Base-by-base conservation (phyloP, 768 basidiomycete species). In the Mycena maculata region DNA sequence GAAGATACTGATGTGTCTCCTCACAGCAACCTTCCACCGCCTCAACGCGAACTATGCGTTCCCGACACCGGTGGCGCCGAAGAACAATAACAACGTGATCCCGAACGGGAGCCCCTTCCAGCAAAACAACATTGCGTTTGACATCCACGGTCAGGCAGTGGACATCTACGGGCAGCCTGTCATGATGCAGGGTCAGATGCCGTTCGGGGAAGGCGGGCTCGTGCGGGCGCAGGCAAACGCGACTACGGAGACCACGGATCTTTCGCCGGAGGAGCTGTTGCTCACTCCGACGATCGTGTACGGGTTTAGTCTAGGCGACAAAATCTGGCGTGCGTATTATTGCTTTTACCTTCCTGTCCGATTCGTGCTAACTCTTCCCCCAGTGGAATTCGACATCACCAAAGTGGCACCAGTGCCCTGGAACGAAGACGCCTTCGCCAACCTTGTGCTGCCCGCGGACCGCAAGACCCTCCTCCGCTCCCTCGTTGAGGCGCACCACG, bases 381-480 rank as follows among this genome's bases (percentile, higher is more conserved):
- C 63, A 90, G 88, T 90, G 65, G 89, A 88, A 72, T 87, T 91
- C 71, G 83, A 86, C 49, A 83, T 90, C 9, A 84, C 87, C 47
- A 81, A 85, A 45, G 80, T 91, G n/a, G 57, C 77, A n/a, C 79
- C 81, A 4, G 86, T 92, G 33, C 78, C 81, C 20, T 89, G 88
- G 87, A 86, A 87, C 65, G 73, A 80, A 10, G 83, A 87, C n/a
- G 88, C n/a, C n/a, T n/a, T n/a, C n/a, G n/a, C n/a, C n/a, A n/a
- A n/a, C n/a, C n/a, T n/a, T n/a, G n/a, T n/a, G n/a, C n/a, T n/a
- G n/a, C n/a, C n/a, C n/a, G n/a, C n/a, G n/a, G n/a, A n/a, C n/a
- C n/a, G n/a, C n/a, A n/a, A n/a, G n/a, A n/a, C n/a, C n/a, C n/a
- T n/a, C n/a, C n/a, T n/a, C n/a, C n/a, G n/a, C n/a, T n/a, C 88